Percentiles rank a stretch among this genome's conserved stretches.
Evolutionary conservation across 1,284 basidiomycete genomes (phyloP).

Genomic region (Trichosporon coremiiforme): DNA sequence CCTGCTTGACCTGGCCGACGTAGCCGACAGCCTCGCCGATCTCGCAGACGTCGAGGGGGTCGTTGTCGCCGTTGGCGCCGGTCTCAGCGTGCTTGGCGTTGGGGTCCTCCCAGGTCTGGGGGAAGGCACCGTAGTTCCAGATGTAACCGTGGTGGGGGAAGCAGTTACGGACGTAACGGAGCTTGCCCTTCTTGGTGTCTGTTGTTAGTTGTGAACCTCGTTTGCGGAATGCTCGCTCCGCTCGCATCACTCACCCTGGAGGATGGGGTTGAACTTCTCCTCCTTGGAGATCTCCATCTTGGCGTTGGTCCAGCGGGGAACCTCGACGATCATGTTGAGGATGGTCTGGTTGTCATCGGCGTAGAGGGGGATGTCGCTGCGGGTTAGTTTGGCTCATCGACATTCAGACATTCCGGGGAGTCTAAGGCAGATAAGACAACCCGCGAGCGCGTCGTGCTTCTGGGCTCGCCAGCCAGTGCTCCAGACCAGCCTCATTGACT

Average conservation of each 20-base stretch:
- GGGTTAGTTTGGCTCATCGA: constrained; percentile 63
- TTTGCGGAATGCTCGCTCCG: background rate
- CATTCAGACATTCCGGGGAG: background rate
- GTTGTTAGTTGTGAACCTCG: background rate
- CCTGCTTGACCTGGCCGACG: constrained; percentile 98
- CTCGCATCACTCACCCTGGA: constrained; percentile 64
- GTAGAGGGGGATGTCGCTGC: constrained; percentile 86
- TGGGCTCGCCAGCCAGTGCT: too few species aligned
- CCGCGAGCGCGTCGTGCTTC: too few species aligned
- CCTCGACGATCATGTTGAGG: constrained; percentile 96
- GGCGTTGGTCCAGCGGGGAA: constrained; percentile 99
- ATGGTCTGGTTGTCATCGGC: constrained; percentile 89
- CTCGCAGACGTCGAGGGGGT: constrained; percentile 99
- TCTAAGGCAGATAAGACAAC: background rate
- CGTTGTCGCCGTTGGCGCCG: constrained; percentile 98
- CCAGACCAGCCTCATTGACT: background rate
- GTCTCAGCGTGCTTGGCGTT: constrained; percentile 86
- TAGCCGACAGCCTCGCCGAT: constrained; percentile 99
- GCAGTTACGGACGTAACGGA: constrained; percentile 98
- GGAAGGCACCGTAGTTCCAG: constrained; percentile 98
- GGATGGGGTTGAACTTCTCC: constrained; percentile 97
- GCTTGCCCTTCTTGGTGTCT: constrained; percentile 68
- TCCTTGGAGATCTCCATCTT: constrained; percentile 99
- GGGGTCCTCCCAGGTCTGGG: constrained; percentile 99
- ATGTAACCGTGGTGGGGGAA: constrained; percentile 93